phyloP scores from a whole-genome alignment of 2,329 filamentous ascomycete genomes.

The Hysterium pulicare region DNA sequence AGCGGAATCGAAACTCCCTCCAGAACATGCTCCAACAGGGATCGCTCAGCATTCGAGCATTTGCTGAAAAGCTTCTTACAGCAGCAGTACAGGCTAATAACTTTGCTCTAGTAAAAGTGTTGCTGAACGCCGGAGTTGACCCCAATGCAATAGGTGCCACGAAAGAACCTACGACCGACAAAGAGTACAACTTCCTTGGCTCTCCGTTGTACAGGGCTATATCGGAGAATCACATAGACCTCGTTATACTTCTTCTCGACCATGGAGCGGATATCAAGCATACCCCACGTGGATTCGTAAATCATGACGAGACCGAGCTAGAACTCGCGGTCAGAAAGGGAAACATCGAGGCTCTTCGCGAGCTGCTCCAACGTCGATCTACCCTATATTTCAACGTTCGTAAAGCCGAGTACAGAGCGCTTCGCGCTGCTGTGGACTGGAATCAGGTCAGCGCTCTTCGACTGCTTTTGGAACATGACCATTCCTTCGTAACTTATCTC shows the following conservation, averaged over 20 bases:
- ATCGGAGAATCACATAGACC: neutral
- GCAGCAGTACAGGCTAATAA: neutral
- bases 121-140: neutral
- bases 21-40: neutral
- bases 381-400: no score
- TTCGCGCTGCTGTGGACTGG: no score
- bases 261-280: neutral
- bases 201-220: neutral
- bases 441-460: no score
- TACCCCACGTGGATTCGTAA: neutral
- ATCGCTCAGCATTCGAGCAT: neutral
- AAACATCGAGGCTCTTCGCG: no score
- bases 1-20: neutral
- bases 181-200: neutral
- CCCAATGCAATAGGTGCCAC: neutral
- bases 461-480: no score
- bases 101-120: neutral
- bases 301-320: no score
- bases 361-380: no score
- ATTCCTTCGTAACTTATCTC: no score
- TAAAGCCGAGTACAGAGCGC: no score
- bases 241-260: neutral
- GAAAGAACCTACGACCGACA: neutral
- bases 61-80: neutral
- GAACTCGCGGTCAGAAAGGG: no score